Conservation (phyloP, 306 rosid species). For the Ormosia semicastrata region DNA sequence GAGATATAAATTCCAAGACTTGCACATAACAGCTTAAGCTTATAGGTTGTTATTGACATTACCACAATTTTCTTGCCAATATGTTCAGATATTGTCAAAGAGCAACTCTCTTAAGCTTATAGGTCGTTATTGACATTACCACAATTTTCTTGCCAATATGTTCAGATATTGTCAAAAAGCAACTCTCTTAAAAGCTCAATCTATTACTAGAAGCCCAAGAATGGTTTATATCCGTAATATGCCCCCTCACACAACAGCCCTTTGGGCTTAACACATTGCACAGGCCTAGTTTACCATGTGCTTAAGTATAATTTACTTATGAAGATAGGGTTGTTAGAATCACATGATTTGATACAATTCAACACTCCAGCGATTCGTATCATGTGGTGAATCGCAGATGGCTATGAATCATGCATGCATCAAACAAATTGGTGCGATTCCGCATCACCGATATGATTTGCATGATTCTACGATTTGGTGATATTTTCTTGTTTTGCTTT, state of each 20-base stretch:
- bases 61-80: background rate
- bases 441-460: too few species aligned
- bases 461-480: too few species aligned
- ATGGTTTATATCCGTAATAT: background rate
- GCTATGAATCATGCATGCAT: too few species aligned
- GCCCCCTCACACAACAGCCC: background rate
- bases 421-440: too few species aligned
- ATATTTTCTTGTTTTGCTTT: too few species aligned
- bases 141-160: background rate
- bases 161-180: background rate
- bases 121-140: background rate
- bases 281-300: background rate
- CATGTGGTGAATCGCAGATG: too few species aligned
- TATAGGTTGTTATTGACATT: background rate
- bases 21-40: background rate
- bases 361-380: too few species aligned
- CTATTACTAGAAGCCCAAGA: background rate
- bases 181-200: background rate
- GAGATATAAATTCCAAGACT: background rate
- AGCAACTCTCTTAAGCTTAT: background rate
- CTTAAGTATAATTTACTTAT: background rate
- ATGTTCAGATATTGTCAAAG: background rate
- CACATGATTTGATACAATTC: background rate
- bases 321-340: background rate
- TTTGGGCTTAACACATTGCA: background rate